Percentiles rank a stretch among this genome's conserved stretches.
These are phyloP conservation scores for Paragyromitra xinjiangensis DNA, from an alignment of 495 filamentous ascomycete species.

Conservation along the genomic window DNA sequence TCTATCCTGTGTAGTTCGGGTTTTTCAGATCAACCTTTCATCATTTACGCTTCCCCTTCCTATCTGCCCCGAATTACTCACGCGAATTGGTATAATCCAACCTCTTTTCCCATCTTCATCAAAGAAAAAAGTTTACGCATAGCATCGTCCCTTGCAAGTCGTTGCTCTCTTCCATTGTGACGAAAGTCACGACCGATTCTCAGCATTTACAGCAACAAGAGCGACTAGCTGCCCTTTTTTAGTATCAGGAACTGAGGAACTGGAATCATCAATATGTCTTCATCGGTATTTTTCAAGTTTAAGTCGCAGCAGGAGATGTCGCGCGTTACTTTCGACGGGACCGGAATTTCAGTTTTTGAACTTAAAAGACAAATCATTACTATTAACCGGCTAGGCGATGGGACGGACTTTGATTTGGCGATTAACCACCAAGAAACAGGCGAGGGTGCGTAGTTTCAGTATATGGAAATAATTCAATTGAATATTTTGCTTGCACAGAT, in stretches of 20 bases:
- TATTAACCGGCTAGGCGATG: conserved; percentile 90
- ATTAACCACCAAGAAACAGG: conserved; percentile 90
- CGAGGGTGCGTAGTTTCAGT: conserved; percentile 74
- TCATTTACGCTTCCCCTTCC: conserved; percentile 41
- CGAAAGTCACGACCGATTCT: conserved; percentile 48
- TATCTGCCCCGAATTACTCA: conserved; percentile 48
- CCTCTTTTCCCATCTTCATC: conserved; percentile 53
- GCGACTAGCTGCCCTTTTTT: conserved; percentile 42
- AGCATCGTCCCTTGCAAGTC: conserved; percentile 52
- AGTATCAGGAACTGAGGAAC: conserved; percentile 29
- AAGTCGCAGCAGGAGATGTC: conserved; percentile 97
- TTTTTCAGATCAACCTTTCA: conserved; percentile 47
- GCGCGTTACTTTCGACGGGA: conserved; percentile 95
- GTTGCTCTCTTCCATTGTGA: conserved; percentile 52
- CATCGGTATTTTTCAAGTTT: conserved; percentile 99
- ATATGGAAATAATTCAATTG: conserved; percentile 3
- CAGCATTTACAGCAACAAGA: conserved; percentile 37
- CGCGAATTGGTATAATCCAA: conserved; percentile 54
- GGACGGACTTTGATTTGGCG: conserved; percentile 93
- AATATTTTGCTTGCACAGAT: background rate
- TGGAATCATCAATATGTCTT: conserved; percentile 72
- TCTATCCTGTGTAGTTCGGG: conserved; percentile 49
- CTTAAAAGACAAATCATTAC: conserved; percentile 97
- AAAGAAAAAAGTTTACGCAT: conserved; percentile 54
- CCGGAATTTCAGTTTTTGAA: conserved; percentile 97